A percentile compares a stretch with the other conserved stretches of the same genome.
Conservation (phyloP, 331 rosid species). For the Spiraea crenata region DNA sequence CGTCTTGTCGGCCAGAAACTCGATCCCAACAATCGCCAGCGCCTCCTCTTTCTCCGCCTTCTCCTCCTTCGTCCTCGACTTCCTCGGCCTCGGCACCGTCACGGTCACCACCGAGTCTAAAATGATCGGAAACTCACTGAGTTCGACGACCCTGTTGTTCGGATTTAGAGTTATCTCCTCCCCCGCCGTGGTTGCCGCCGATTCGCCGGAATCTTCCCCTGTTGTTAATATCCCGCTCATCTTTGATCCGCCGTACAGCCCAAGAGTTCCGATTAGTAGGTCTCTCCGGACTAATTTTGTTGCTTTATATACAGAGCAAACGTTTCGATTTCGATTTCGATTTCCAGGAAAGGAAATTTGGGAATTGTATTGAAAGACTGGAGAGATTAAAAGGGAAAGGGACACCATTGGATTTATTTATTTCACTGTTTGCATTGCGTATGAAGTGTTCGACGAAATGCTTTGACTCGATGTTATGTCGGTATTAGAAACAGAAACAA, state of each 20-base stretch:
- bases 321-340: background rate
- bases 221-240: background rate
- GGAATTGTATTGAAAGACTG: background rate
- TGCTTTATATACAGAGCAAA: no score
- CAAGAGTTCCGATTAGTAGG: background rate
- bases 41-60: conserved; percentile 33
- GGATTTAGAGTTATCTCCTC: no score
- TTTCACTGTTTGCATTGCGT: no score
- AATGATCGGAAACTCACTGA: conserved; percentile 15
- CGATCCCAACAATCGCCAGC: conserved; percentile 22
- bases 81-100: conserved; percentile 16
- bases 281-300: background rate
- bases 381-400: background rate
- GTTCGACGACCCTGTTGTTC: background rate
- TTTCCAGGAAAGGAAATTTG: background rate
- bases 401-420: background rate
- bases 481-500: no score
- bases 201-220: background rate
- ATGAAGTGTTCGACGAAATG: no score
- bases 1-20: conserved; percentile 1
- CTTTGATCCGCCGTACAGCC: conserved; percentile 1
- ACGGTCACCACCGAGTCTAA: conserved; percentile 14
- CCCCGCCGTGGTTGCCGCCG: background rate
- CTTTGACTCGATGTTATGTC: no score
- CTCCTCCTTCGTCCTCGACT: conserved; percentile 23